Conservation (phyloP, 2,329 filamentous ascomycete genomes). For the Elsinoe perseae region DNA sequence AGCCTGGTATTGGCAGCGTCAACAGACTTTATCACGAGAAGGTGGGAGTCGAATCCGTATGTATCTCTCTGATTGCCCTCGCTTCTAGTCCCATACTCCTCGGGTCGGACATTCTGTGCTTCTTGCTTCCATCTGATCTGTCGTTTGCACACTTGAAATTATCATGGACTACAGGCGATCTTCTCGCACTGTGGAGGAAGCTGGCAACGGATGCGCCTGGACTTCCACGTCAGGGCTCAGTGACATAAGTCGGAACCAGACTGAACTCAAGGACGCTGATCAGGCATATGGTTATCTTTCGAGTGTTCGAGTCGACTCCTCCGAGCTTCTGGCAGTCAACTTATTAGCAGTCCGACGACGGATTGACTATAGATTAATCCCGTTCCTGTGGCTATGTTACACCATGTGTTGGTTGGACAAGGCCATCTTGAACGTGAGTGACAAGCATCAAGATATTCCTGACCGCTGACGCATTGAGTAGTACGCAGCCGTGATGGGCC, state of each 20-base stretch:
- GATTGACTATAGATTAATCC: conserved; percentile 53
- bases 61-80: not conserved
- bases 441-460: not conserved
- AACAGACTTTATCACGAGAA: not conserved
- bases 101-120: not conserved
- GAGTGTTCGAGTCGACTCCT: conserved; percentile 19
- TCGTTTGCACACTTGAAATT: not conserved
- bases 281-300: conserved; percentile 13
- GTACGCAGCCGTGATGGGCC: conserved; percentile 60
- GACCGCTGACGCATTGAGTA: conserved; percentile 26
- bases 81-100: not conserved
- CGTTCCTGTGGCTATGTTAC: conserved; percentile 55
- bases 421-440: conserved; percentile 53
- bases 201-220: not conserved
- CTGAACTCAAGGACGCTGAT: conserved; percentile 7
- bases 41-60: not conserved
- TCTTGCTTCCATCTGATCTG: not conserved
- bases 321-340: conserved; percentile 17
- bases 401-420: conserved; percentile 58
- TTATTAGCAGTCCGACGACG: conserved; percentile 45
- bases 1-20: not conserved
- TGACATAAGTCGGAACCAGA: not conserved
- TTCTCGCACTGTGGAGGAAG: not conserved
- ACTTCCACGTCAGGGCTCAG: not conserved
- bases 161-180: conserved; percentile 9